phyloP scores from a whole-genome alignment of 2,329 filamentous ascomycete species.

The Chaetomium sp. region DNA sequence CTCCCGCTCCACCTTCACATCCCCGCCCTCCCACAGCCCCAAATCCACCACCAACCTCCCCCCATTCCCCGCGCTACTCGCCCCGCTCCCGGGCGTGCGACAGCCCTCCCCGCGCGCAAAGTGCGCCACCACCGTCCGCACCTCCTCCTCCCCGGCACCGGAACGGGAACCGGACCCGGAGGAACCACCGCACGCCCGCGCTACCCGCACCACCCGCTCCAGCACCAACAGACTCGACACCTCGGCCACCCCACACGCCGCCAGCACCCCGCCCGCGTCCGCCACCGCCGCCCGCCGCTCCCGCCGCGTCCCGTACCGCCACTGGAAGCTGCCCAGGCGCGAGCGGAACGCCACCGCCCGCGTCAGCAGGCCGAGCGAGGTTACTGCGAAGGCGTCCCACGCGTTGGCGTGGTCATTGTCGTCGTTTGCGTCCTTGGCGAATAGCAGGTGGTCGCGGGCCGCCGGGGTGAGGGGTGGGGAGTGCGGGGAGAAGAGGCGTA shows the following conservation, averaged over 20 bases:
- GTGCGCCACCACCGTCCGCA: slow-evolving; percentile 45
- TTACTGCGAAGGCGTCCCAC: slow-evolving; percentile 37
- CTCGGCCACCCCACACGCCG: slow-evolving; percentile 28
- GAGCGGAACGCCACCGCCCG: slow-evolving; percentile 51
- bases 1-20: slow-evolving; percentile 39
- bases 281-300: slow-evolving; percentile 46
- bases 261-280: no score
- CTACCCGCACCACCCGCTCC: slow-evolving; percentile 47
- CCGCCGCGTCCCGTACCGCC: slow-evolving; percentile 55
- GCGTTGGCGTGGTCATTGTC: not conserved
- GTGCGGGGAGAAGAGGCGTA: slow-evolving; percentile 41
- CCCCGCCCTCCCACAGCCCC: slow-evolving; percentile 29
- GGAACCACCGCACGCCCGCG: no score
- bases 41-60: slow-evolving; percentile 51
- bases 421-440: not conserved
- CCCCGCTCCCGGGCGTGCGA: slow-evolving; percentile 45
- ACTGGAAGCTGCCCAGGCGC: slow-evolving; percentile 55
- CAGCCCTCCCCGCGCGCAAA: slow-evolving; percentile 47
- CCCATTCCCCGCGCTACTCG: slow-evolving; percentile 52
- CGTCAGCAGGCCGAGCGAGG: slow-evolving; percentile 47
- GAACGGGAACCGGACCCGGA: no score
- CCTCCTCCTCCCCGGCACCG: slow-evolving; percentile 31
- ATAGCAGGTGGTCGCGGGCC: slow-evolving; percentile 28
- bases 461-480: slow-evolving; percentile 27
- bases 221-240: slow-evolving; percentile 51